Evolutionary conservation across 163 green algal species (phyloP), one percentile per base, ranked within the genome.

Genomic region (Prototheca wickerhamii): DNA sequence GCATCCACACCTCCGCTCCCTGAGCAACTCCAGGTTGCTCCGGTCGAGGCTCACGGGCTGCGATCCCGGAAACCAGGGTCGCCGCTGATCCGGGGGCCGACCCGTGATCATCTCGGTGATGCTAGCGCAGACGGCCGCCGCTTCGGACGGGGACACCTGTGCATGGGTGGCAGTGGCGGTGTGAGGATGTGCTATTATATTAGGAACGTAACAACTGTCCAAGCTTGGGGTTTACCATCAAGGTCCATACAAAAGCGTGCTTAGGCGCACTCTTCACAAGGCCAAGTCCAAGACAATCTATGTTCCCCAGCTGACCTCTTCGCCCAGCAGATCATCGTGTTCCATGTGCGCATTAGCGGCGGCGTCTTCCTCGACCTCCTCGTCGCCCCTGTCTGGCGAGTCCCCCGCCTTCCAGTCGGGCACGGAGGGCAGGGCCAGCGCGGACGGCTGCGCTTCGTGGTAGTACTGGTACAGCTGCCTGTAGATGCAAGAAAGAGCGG

Each of bases 31-130:
- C 26, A 91, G 64, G 66, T 94, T 91, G 33, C 70, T 59, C 25
- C 74, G 56, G 25, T 82, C 85, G 42, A 98, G 74, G 25, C 79
- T 91, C 33, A 98, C 92, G 2, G 92, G 92, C 79, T 98, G 92
- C 30, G 85, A 93, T 44, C 92, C 92, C 0, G 89, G 86, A 69
- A 97, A 95, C 64, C 70, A 67, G 51, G n/a, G 57, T 31, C 23
- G 46, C 10, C 31, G 25, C 18, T 29, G 20, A 29, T 63, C 0
- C 5, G 15, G 25, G n/a, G 44, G 55, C 2, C 32, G 57, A 8
- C 63, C 71, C 54, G 74, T 54, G 17, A 80, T 63, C 15, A 60
- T 46, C 20, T 64, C 44, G 58, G 83, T 69, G 20, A 83, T 37
- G 12, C 51, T 23, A 0, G 26, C n/a, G 34, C 66, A 64, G 33